Evolutionary conservation across 305 asterid genomes (phyloP), one percentile per base, ranked within the genome.

Genomic region (Caryopteris hybrid): DNA sequence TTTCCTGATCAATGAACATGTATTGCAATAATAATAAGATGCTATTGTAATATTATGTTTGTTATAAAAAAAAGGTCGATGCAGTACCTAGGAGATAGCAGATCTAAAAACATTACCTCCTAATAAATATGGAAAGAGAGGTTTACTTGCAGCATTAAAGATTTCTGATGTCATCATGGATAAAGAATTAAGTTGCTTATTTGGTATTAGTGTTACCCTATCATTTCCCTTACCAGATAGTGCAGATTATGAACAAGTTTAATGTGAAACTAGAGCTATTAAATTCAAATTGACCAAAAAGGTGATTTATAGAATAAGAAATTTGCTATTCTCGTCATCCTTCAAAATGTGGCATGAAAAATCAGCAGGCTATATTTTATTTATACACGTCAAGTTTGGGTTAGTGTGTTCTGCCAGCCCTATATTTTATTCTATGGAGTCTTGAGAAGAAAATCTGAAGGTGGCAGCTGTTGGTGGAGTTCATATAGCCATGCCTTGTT

Each of bases 1-100:
- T 80, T 74, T 88, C 98, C 99, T 94, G 92, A 64, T 70, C 79
- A 80, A 72, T 41, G 33, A 61, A 62, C 71, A 67, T 60, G 70
- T 68, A 64, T 51, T 29, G 69, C 50, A 45, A 42, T 65, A 42
- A 48, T 56, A 33, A 66, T 38, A 59, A 73, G 66, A 22, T 5
- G 27, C 43, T 10, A 27, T 6, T 46, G 58, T 58, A 21, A 68
- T 27, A 61, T 20, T 31, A 50, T 5, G 14, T 42, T 33, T 4
- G 34, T 29, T 29, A 1, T 29, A 0, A 47, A 0, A 47, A 11
- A 18, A 14, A 18, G 36, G 39, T 76, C 20, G 7, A 10, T 43
- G 11, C 5, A 38, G 53, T 8, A 41, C n/a, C 13, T 12, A 58
- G 12, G 31, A 51, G 50, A 54, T 12, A 58, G 6, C 17, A 25